A percentile compares a stretch with the other conserved stretches of the same genome.
Evolutionary conservation across 139 green algal species (phyloP).

Genomic region (Prasinococcaceae sp.): DNA sequence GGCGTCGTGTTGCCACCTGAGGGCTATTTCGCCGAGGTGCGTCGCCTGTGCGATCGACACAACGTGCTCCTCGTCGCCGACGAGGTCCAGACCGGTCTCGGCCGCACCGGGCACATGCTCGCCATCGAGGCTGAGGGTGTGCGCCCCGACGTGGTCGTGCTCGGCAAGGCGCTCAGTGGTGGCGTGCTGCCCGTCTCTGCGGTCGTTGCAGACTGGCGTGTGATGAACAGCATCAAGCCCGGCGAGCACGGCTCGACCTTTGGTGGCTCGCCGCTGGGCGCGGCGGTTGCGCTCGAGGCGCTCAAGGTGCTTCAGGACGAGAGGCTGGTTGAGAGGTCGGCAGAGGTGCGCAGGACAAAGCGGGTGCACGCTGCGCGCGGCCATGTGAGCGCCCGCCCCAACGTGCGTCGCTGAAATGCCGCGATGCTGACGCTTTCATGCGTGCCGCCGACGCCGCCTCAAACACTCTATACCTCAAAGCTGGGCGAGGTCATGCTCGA

Average conservation of each 20-base stretch:
- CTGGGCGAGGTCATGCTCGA: not conserved
- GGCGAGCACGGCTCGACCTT: slow-evolving; percentile 33
- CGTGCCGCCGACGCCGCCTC: too few species aligned
- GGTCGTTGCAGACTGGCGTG: slow-evolving; percentile 50
- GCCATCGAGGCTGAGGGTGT: slow-evolving; percentile 69
- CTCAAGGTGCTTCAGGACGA: slow-evolving; percentile 89
- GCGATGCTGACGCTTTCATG: not conserved
- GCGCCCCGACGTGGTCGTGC: slow-evolving; percentile 78
- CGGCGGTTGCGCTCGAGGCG: slow-evolving; percentile 64
- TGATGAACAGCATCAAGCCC: slow-evolving; percentile 28
- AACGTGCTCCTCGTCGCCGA: slow-evolving; percentile 70
- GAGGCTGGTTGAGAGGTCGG: slow-evolving; percentile 63
- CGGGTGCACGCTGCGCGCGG: slow-evolving; percentile 35
- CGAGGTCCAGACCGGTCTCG: slow-evolving; percentile 70
- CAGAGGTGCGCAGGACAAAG: slow-evolving; percentile 49
- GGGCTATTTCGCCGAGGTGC: slow-evolving; percentile 61
- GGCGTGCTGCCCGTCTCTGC: slow-evolving; percentile 83
- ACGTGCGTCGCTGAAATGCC: slow-evolving; percentile 10
- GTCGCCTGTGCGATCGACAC: slow-evolving; percentile 55
- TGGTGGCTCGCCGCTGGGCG: slow-evolving; percentile 86
- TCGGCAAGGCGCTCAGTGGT: slow-evolving; percentile 75
- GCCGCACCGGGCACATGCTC: slow-evolving; percentile 73
- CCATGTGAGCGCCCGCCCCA: not conserved
- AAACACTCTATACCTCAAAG: too few species aligned
- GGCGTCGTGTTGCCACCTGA: slow-evolving; percentile 81